Conservation (phyloP, 1,284 basidiomycete species). For the Violaceomyces palustris region DNA sequence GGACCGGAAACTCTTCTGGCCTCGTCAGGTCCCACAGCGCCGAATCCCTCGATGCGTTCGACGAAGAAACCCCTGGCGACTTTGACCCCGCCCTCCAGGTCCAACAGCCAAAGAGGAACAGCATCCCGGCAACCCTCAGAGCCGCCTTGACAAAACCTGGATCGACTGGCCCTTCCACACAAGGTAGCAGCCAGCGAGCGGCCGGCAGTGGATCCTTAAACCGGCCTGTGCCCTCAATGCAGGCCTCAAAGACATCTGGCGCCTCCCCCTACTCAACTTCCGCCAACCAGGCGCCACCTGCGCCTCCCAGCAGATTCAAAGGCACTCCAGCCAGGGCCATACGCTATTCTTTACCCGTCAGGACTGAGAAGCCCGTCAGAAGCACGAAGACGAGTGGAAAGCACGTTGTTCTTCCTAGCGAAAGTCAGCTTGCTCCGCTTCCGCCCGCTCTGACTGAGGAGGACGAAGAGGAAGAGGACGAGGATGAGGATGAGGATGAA, state of each 20-base stretch:
- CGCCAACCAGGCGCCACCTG: constrained; percentile 10
- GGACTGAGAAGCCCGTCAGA: constrained; percentile 59
- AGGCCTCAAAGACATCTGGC: too few species aligned
- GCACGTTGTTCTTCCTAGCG: constrained; percentile 83
- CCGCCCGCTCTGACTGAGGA: constrained; percentile 54
- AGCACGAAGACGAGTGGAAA: constrained; percentile 88
- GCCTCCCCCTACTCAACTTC: constrained; percentile 15
- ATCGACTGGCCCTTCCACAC: too few species aligned
- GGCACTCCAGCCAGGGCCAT: constrained; percentile 47
- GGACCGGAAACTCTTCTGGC: constrained; percentile 10
- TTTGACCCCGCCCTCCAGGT: constrained; percentile 25
- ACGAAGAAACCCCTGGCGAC: constrained; percentile 41
- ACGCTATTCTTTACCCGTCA: constrained; percentile 49
- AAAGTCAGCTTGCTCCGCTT: constrained; percentile 78
- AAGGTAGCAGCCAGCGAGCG: too few species aligned
- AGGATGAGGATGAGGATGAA: constrained; percentile 41
- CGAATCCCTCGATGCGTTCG: constrained; percentile 28
- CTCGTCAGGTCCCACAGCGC: constrained; percentile 9
- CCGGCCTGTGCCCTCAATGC: too few species aligned
- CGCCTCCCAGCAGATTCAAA: constrained; percentile 32
- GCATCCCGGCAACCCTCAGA: constrained; percentile 5
- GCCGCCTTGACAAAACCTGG: constrained; percentile 8
- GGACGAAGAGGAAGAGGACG: constrained; percentile 51
- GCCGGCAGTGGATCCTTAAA: too few species aligned
- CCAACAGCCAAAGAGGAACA: constrained; percentile 4